A percentile compares a stretch with the other conserved stretches of the same genome.
These are phyloP conservation scores for Wickerhamomyces bovis DNA, from an alignment of 805 yeast species.

Conservation along the genomic window DNA sequence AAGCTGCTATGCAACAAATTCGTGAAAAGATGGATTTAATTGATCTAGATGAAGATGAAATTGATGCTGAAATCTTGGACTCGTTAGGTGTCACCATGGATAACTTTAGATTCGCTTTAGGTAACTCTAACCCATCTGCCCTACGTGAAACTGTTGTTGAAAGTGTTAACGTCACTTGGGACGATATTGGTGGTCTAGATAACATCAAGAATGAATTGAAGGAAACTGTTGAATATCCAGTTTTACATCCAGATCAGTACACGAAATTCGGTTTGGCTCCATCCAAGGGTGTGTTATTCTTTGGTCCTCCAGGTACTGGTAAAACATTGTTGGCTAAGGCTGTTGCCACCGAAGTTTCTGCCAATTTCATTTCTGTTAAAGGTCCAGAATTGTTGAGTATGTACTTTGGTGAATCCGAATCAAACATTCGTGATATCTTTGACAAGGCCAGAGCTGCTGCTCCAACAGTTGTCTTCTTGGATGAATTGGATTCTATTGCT, in stretches of 20 bases:
- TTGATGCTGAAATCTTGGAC: slow-evolving; percentile 94
- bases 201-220: slow-evolving; percentile 93
- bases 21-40: slow-evolving; percentile 99
- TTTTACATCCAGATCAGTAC: slow-evolving; percentile 96
- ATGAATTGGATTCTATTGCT: slow-evolving; percentile 96
- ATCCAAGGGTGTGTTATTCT: slow-evolving; percentile 95
- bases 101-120: slow-evolving; percentile 94
- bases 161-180: slow-evolving; percentile 98
- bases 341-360: slow-evolving; percentile 98
- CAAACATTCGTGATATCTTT: slow-evolving; percentile 94
- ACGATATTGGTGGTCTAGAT: slow-evolving; percentile 98
- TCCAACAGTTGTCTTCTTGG: slow-evolving; percentile 97
- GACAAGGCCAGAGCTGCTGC: slow-evolving; percentile 99
- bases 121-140: slow-evolving; percentile 98
- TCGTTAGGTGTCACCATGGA: slow-evolving; percentile 98
- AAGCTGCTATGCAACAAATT: slow-evolving; percentile 99
- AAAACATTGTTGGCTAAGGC: slow-evolving; percentile 97
- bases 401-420: slow-evolving; percentile 99
- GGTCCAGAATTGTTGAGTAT: slow-evolving; percentile 95
- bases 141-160: slow-evolving; percentile 99
- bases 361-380: slow-evolving; percentile 94
- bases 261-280: slow-evolving; percentile 98
- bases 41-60: slow-evolving; percentile 92
- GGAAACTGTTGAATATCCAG: slow-evolving; percentile 99
- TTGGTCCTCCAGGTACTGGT: slow-evolving; percentile 99